A percentile compares a stretch with the other conserved stretches of the same genome.
Evolutionary conservation across 352 stramenopile species (phyloP).

Genomic region (Phytopythium aichiense): DNA sequence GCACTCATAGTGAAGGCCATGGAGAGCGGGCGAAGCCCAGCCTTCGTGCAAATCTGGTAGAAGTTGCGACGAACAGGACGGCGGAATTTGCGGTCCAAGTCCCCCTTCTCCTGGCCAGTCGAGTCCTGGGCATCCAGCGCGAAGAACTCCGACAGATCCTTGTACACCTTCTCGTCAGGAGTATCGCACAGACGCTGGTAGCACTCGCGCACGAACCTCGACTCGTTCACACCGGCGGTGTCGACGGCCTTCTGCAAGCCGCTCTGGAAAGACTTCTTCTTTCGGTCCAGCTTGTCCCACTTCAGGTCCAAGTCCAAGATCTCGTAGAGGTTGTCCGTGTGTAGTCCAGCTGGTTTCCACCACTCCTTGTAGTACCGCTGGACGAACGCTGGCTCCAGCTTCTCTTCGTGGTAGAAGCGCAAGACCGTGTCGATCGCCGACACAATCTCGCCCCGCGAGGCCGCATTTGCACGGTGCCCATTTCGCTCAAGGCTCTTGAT

Average conservation of each 20-base stretch:
- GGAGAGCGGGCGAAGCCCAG: conserved; percentile 61
- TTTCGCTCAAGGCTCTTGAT: conserved; percentile 74
- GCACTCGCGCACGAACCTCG: conserved; percentile 75
- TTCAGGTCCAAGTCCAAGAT: conserved; percentile 86
- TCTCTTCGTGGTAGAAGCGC: conserved; percentile 88
- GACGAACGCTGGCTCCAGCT: conserved; percentile 84
- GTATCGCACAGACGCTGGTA: conserved; percentile 70
- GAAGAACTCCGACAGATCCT: conserved; percentile 86
- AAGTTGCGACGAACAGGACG: conserved; percentile 80
- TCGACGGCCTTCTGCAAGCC: conserved; percentile 69
- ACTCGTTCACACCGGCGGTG: conserved; percentile 65
- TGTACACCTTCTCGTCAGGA: conserved; percentile 81
- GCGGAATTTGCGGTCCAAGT: conserved; percentile 60
- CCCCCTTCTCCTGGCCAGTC: conserved; percentile 39
- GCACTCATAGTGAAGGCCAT: conserved; percentile 85
- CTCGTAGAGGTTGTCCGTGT: conserved; percentile 78
- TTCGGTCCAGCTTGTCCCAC: conserved; percentile 86
- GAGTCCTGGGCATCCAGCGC: conserved; percentile 67
- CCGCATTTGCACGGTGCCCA: conserved; percentile 36
- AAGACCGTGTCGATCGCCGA: conserved; percentile 86
- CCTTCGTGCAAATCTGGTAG: conserved; percentile 88
- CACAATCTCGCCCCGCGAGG: conserved; percentile 80
- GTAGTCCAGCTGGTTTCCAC: conserved; percentile 83
- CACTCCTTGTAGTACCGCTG: conserved; percentile 91
- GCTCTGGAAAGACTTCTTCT: conserved; percentile 70